Conservation (phyloP, 352 stramenopile genomes). For the Globisporangium ultimum region DNA sequence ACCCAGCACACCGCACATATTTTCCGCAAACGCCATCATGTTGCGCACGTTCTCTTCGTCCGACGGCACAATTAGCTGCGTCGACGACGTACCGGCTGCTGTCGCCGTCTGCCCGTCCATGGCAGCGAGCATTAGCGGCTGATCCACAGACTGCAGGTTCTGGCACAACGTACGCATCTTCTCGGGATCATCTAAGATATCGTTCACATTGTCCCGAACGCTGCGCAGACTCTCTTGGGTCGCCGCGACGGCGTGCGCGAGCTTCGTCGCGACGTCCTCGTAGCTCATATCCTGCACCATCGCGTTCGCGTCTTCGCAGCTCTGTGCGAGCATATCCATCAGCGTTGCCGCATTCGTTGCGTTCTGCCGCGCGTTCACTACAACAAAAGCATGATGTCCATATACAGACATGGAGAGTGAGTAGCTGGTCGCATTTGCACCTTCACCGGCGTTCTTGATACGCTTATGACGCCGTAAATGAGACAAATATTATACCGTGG, state of each 20-base stretch:
- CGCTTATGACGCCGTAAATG: no score
- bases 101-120: neutral
- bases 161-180: constrained; percentile 58
- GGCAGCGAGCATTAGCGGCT: constrained; percentile 30
- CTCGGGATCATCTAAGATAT: constrained; percentile 59
- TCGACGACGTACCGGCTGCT: neutral
- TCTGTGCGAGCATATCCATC: constrained; percentile 62
- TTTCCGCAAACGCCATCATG: constrained; percentile 72
- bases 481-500: neutral
- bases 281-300: constrained; percentile 44
- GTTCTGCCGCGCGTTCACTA: constrained; percentile 2
- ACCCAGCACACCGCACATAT: constrained; percentile 73
- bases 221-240: constrained; percentile 66
- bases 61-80: constrained; percentile 18
- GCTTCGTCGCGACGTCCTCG: constrained; percentile 46
- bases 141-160: constrained; percentile 46
- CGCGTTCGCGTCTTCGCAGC: constrained; percentile 58
- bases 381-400: neutral
- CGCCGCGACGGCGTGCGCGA: constrained; percentile 50
- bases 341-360: constrained; percentile 39
- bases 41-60: constrained; percentile 72
- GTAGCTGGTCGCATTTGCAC: no score
- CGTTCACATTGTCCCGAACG: constrained; percentile 46
- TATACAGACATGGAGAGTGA: neutral
- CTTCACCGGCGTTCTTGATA: no score